Evolutionary conservation across 2,329 filamentous ascomycete species (phyloP).

Genomic region (Aspergillus ibericus): DNA sequence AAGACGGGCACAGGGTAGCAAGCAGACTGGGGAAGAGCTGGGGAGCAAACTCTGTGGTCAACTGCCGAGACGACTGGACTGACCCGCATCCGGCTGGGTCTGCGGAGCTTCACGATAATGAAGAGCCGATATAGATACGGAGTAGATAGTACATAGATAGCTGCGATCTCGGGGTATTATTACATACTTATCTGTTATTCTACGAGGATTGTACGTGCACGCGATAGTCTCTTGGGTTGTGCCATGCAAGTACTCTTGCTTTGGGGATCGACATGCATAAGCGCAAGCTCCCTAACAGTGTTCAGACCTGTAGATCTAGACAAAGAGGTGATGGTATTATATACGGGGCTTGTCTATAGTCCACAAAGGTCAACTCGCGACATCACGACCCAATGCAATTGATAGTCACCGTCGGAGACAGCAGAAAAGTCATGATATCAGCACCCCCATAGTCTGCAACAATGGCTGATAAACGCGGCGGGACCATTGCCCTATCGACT

Average conservation of each 20-base stretch:
- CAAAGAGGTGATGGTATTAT: background rate
- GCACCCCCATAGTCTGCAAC: too few relatives aligned
- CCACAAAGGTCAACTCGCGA: too few relatives aligned
- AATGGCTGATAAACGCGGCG: too few relatives aligned
- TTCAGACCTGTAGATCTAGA: too few relatives aligned
- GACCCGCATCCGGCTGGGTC: background rate
- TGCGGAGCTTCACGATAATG: background rate
- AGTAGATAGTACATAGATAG: background rate
- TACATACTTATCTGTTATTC: background rate
- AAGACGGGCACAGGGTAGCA: constrained; percentile 9
- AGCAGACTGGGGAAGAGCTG: background rate
- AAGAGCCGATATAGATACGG: background rate
- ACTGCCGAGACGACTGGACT: background rate
- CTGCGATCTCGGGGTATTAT: background rate
- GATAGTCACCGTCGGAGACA: too few relatives aligned
- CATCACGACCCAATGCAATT: too few relatives aligned
- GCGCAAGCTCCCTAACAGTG: background rate
- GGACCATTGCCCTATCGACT: background rate
- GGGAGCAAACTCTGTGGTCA: constrained; percentile 1
- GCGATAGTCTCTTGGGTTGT: background rate
- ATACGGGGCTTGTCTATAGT: background rate
- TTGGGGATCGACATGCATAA: background rate
- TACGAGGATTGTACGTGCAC: background rate
- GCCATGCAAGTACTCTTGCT: background rate
- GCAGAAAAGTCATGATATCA: too few relatives aligned